Evolutionary conservation across 441 rosid species (phyloP), one percentile per base, ranked within the genome.

Genomic region (Mallotus repandus): DNA sequence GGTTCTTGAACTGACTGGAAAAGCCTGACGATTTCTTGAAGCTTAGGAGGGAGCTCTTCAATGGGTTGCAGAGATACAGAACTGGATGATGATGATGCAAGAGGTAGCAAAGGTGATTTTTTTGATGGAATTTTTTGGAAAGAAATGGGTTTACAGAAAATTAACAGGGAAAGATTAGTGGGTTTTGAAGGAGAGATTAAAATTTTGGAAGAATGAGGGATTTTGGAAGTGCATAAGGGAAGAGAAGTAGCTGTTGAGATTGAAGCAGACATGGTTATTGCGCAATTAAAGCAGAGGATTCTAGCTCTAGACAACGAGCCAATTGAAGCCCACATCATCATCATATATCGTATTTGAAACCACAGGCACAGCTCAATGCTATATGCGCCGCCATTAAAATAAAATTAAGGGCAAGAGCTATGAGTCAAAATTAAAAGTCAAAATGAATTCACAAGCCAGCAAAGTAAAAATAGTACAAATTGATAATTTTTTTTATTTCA

Each of bases 21-120:
- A 7, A 88, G 87, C 69, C 78, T 83, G 76, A 94, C 66, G 72
- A 86, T 89, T 63, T 88, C 87, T 65, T 83, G 87, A 70, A 95
- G 98, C 84, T 83, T 88, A 10, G 96, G 90, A 61, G 99, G 98
- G 66, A 94, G 94, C 58, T 91, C 92, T 38, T 89, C 91, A 32
- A 90, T 43, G 61, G 97, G 88, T 78, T 92, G 97, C 53, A 88
- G 83, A 16, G 87, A 76, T 0, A 59, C 52, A 21, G 91, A 68
- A 68, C 78, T 76, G 2, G 94, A 69, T 0, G 89, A 61, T 5
- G 84, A 65, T 4, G 84, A 45, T 7, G 85, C 72, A 7, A 76
- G 62, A 5, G 54, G 35, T 0, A 74, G 74, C 11, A 57, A 5
- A 0, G 80, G 65, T 29, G 13, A 67, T 41, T 60, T 63, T 69